Evolutionary conservation across 306 rosid species (phyloP).

Genomic region (Glycine tomentella): DNA sequence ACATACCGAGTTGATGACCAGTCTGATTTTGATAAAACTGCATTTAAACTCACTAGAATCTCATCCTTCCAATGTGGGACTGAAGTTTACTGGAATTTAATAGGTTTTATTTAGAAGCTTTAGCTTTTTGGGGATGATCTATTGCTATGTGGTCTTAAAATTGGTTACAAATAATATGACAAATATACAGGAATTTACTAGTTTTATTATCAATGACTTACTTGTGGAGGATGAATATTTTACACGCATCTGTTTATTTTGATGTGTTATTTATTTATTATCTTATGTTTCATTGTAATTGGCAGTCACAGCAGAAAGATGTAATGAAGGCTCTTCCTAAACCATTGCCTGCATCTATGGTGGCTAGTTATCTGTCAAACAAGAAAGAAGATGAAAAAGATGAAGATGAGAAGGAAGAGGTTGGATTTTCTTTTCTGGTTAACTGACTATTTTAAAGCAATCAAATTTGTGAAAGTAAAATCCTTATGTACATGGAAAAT

Average conservation of each 20-base stretch:
- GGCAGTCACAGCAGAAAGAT: conserved; percentile 71
- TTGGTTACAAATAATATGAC: conserved; percentile 26
- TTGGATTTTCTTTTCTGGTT: conserved; percentile 47
- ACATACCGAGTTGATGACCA: too few relatives aligned
- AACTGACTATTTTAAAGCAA: conserved; percentile 9
- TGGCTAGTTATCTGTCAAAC: conserved; percentile 49
- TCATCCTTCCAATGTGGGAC: neutral
- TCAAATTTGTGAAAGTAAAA: conserved; percentile 36
- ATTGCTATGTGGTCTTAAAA: conserved; percentile 16
- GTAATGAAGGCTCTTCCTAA: conserved; percentile 72
- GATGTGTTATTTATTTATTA: conserved; percentile 8
- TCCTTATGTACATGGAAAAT: conserved; percentile 21
- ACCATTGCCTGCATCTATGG: conserved; percentile 67
- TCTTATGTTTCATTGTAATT: conserved; percentile 37
- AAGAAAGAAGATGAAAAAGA: conserved; percentile 63
- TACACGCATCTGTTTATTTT: conserved; percentile 17
- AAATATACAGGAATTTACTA: neutral
- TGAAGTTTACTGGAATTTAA: neutral
- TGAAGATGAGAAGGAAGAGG: conserved; percentile 65
- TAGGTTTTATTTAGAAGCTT: conserved; percentile 6
- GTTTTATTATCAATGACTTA: conserved; percentile 23
- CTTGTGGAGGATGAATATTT: conserved; percentile 10
- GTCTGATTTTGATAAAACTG: neutral
- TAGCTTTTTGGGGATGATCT: conserved; percentile 20
- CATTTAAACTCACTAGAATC: neutral